phyloP scores from a whole-genome alignment of 106 monocot genomes.

The Gastrodia elata region DNA sequence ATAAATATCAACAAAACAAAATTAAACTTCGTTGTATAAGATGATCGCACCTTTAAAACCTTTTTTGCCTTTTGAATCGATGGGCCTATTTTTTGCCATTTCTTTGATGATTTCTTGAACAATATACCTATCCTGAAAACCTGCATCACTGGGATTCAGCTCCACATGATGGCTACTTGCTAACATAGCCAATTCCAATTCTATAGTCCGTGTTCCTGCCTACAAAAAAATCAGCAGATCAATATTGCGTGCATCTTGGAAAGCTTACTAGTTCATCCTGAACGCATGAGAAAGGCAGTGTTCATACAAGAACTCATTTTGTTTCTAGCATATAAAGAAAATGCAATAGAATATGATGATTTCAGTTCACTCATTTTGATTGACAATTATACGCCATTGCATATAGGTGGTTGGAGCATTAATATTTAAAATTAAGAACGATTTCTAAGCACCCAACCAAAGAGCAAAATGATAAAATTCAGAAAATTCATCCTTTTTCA shows the following conservation, averaged over 20 bases:
- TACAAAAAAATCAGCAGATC: slow-evolving; percentile 18
- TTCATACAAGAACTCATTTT: background rate
- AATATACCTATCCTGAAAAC: slow-evolving; percentile 93
- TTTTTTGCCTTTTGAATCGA: slow-evolving; percentile 82
- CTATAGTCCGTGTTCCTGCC: slow-evolving; percentile 80
- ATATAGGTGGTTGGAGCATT: background rate
- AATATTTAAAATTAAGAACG: background rate
- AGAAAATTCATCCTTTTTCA: background rate
- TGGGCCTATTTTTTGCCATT: slow-evolving; percentile 86
- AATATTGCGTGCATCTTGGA: background rate
- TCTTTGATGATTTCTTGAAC: slow-evolving; percentile 98
- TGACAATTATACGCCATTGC: background rate
- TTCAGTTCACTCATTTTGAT: background rate
- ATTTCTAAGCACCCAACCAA: background rate
- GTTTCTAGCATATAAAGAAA: background rate
- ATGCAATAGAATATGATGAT: background rate
- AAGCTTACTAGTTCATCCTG: background rate
- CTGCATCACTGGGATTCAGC: slow-evolving; percentile 92
- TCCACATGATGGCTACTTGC: slow-evolving; percentile 85
- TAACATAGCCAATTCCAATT: slow-evolving; percentile 72
- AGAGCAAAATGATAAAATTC: background rate
- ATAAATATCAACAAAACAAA: background rate
- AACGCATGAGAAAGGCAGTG: background rate
- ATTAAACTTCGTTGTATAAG: background rate
- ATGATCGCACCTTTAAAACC: slow-evolving; percentile 66